phyloP scores from a whole-genome alignment of 177 flowering plant genomes.

The Vitis hybrid region DNA sequence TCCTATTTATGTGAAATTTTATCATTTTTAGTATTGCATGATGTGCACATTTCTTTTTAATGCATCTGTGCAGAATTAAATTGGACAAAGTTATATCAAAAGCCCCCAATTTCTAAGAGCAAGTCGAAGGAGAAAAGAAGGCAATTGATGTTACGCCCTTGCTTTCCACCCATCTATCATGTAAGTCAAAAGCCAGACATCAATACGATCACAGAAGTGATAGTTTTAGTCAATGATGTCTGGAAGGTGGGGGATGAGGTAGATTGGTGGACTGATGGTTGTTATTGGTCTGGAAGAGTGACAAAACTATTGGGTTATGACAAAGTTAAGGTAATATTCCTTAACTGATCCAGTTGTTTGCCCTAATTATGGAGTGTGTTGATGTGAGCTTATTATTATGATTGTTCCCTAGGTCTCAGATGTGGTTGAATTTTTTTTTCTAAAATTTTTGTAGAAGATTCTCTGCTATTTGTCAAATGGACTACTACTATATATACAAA shows the following conservation, averaged over 20 bases:
- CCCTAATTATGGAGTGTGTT: too few relatives aligned
- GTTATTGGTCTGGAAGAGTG: constrained; percentile 77
- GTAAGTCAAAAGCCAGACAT: constrained; percentile 15
- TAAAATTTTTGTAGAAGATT: too few relatives aligned
- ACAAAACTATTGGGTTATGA: constrained; percentile 40
- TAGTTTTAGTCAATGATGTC: too few relatives aligned
- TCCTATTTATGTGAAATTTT: neutral
- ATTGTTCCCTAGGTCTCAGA: too few relatives aligned
- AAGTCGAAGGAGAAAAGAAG: constrained; percentile 18
- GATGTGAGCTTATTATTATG: too few relatives aligned
- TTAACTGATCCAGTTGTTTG: neutral
- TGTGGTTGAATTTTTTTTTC: too few relatives aligned
- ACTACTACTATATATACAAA: too few relatives aligned
- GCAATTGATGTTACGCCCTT: constrained; percentile 78
- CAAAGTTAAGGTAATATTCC: constrained; percentile 53
- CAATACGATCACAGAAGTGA: too few relatives aligned
- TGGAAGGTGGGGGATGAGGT: too few relatives aligned
- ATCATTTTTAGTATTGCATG: neutral
- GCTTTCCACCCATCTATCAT: constrained; percentile 50
- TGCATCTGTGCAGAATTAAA: constrained; percentile 33
- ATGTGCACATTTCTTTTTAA: too few relatives aligned
- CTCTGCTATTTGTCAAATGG: too few relatives aligned
- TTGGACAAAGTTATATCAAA: constrained; percentile 48
- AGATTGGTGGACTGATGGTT: constrained; percentile 40
- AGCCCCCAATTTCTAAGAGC: constrained; percentile 13